Percentiles rank a stretch among this genome's conserved stretches.
Evolutionary conservation across 352 stramenopile species (phyloP).

Genomic region (Phytophthora hibernalis): DNA sequence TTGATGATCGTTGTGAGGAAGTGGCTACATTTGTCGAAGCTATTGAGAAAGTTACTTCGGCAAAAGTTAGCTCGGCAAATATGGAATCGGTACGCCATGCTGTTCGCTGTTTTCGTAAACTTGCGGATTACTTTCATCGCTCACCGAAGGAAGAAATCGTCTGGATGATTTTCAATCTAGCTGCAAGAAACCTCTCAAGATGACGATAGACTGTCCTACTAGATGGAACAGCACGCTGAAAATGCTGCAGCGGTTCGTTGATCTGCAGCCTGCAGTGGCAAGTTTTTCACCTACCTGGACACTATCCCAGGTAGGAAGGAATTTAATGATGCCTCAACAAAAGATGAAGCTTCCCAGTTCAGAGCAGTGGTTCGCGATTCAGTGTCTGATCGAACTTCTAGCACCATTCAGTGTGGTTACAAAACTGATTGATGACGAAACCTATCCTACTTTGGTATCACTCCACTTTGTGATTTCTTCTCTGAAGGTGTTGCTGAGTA

Average conservation of each 20-base stretch:
- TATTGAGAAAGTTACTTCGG: not conserved
- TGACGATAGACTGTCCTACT: slow-evolving; percentile 2
- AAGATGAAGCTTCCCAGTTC: not conserved
- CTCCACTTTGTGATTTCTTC: too few species aligned
- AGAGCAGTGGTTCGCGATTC: slow-evolving; percentile 1
- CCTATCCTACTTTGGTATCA: too few species aligned
- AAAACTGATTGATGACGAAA: too few species aligned
- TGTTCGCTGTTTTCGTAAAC: not conserved
- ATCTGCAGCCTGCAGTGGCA: not conserved
- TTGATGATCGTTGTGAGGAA: not conserved
- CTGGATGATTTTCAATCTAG: slow-evolving; percentile 3
- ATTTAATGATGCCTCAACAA: slow-evolving; percentile 1
- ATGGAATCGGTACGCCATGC: not conserved
- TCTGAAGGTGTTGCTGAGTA: too few species aligned
- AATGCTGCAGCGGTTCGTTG: slow-evolving; percentile 7
- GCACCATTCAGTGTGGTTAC: too few species aligned
- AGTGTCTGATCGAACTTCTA: slow-evolving; percentile 4
- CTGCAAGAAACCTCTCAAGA: not conserved
- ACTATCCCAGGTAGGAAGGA: not conserved
- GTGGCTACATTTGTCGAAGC: not conserved
- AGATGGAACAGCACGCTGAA: not conserved
- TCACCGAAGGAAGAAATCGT: not conserved
- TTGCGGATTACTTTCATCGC: slow-evolving; percentile 3
- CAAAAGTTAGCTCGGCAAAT: not conserved
- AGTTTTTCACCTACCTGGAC: not conserved